Evolutionary conservation across 352 stramenopile species (phyloP), one percentile per base, ranked within the genome.

Genomic region (Globisporangium okanoganense): DNA sequence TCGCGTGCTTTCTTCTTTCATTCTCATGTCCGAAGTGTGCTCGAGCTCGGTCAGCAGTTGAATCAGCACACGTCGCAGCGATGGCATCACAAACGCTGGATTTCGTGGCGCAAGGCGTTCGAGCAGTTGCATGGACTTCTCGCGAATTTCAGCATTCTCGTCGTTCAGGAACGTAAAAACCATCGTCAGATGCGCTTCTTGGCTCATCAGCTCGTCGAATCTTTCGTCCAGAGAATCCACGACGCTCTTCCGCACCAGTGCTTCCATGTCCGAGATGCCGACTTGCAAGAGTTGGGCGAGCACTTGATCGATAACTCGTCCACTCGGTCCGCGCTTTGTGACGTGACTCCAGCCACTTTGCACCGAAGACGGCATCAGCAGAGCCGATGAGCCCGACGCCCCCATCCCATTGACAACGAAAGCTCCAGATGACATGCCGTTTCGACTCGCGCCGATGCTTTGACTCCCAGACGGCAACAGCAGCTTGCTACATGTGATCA

Each of bases 81-180:
- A 88, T 9, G 97, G 96, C 55, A 99, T 90, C 29, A 99, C 94
- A 52, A 96, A 92, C 14, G 96, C 96, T 29, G 98, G 97, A 73
- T 99, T 99, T 3, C 92, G 73, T 18, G 82, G 73, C 18, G 97
- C 92, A 10, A 99, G 66, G 1, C 97, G 82, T 31, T 98, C 97
- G 10, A 99, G 71, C 16, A 99, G 72, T 51, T 91, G 73, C 71
- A 99, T 94, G 12, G 94, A 82, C 12, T 75, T 76, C 58, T 98
- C 85, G 44, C 96, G 87, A 40, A 99, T 98, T 7, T 73, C 67
- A 14, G 82, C 73, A 49, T 73, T 76, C 53, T 95, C 86, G 65
- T 99, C 98, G 73, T 99, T 96, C 3, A 99, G 71, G 10, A 99
- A 71, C 20, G 98, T 78, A 60, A 99, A 98, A 0, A 99, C 62